Evolutionary conservation across 2,329 filamentous ascomycete species (phyloP).

Genomic region (Huntiella abstrusa): DNA sequence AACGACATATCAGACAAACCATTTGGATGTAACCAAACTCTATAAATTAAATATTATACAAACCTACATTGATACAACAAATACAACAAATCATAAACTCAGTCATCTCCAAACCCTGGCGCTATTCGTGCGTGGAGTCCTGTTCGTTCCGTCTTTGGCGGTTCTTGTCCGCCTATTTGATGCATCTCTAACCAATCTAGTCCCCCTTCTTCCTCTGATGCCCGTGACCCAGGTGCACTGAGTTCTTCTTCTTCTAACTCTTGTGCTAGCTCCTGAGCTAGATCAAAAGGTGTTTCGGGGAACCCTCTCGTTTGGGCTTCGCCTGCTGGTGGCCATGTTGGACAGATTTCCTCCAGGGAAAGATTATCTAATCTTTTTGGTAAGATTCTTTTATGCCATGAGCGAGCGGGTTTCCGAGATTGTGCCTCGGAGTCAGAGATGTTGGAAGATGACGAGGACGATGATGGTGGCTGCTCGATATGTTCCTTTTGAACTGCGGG

Average conservation of each 20-base stretch:
- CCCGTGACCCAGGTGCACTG: constrained; percentile 6
- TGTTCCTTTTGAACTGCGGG: constrained; percentile 1
- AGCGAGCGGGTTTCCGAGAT: not conserved
- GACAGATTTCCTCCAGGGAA: constrained; percentile 6
- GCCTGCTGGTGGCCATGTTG: constrained; percentile 3
- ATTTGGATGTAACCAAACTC: not conserved
- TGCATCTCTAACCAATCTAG: constrained; percentile 9
- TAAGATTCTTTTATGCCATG: not conserved
- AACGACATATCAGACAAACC: not conserved
- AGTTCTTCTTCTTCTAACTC: constrained; percentile 7
- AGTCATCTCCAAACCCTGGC: constrained; percentile 1
- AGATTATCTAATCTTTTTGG: constrained; percentile 4
- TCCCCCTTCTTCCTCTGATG: not conserved
- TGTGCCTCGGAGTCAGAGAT: not conserved
- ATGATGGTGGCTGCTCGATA: not conserved
- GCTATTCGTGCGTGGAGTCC: not conserved
- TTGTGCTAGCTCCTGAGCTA: not conserved
- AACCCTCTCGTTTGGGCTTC: not conserved
- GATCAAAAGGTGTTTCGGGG: not conserved
- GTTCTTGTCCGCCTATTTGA: not conserved
- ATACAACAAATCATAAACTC: not conserved
- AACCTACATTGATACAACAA: not conserved
- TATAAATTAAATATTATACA: not conserved
- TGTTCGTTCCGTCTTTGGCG: not conserved
- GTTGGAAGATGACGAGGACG: too few species aligned